These are phyloP conservation scores for Gyromitra esculenta DNA, from an alignment of 2,329 filamentous ascomycete species.

Conservation along the genomic window DNA sequence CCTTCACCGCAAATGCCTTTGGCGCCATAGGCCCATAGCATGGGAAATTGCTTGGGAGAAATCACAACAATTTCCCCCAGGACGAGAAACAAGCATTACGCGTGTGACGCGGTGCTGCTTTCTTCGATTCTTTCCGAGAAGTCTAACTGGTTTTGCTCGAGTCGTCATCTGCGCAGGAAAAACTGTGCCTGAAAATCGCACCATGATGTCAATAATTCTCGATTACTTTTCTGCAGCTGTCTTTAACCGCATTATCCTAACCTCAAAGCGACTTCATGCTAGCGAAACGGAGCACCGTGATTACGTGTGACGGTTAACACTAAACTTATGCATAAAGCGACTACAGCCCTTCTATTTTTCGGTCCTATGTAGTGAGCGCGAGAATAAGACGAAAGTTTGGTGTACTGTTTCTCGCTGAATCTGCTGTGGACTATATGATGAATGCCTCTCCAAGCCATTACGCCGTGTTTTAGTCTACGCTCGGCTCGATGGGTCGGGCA, in stretches of 20 bases:
- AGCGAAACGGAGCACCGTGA: neutral
- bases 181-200: neutral
- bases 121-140: neutral
- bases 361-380: neutral
- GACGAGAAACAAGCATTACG: constrained; percentile 12
- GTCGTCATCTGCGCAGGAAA: constrained; percentile 3
- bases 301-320: neutral
- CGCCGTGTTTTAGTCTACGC: constrained; percentile 2
- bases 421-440: neutral
- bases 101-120: neutral
- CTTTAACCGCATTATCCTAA: neutral
- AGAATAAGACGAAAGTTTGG: neutral
- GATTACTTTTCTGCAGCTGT: constrained; percentile 9
- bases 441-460: neutral
- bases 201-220: constrained; percentile 9
- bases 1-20: neutral
- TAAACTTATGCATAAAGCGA: constrained; percentile 22
- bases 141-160: constrained; percentile 4
- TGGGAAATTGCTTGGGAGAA: constrained; percentile 14
- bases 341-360: constrained; percentile 6
- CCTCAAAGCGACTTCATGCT: constrained; percentile 7
- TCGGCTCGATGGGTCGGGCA: constrained; percentile 1
- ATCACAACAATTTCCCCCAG: neutral
- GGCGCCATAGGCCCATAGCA: constrained; percentile 21
- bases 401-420: neutral